Base-by-base conservation (phyloP, 441 rosid genomes). In the Populus tomentosa region DNA sequence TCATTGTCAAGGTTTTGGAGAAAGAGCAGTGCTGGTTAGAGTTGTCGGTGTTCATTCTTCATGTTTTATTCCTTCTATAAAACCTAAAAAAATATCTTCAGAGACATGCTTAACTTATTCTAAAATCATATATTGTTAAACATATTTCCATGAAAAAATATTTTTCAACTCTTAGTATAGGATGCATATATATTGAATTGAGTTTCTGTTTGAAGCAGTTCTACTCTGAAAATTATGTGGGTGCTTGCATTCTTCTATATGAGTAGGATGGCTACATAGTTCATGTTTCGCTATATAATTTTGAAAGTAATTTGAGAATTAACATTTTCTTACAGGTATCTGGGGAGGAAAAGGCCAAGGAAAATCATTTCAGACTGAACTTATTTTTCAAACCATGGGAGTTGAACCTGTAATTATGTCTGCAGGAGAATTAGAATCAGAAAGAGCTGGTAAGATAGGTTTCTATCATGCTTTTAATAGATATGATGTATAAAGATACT, bases 261-360 rank as follows among this genome's bases (percentile, higher is more conserved):
- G 16, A 42, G 33, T n/a, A 40, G 24, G 26, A 16, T 75, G 71
- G 10, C 21, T 69, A 30, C 42, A 42, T 71, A 14, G 75, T 38
- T 69, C 18, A 5, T 67, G 59, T 35, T 16, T 10, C 18, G 13
- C 53, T 42, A 13, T 42, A 42, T 11, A 13, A 42, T 42, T 38
- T 38, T 42, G 16, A 42, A 42, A 10, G 40, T 32, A 71, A 72
- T 33, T 64, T 79, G 28, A n/a, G 7, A 42, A 46, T 73, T 26
- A 53, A 42, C 36, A 26, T 79, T 69, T 69, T 18, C 50, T 67
- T 73, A 32, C 79, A 95, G 99, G 99, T 83, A 88, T 93, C 9
- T 95, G 98, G 99, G 99, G 99, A 83, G 99, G 99, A 79, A 95
- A 95, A 87, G 99, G 99, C 42, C 98, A 95, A 84, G 99, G 99